Base-by-base conservation (phyloP, 208 protist genomes). In the Tritrichomonas foetus region DNA sequence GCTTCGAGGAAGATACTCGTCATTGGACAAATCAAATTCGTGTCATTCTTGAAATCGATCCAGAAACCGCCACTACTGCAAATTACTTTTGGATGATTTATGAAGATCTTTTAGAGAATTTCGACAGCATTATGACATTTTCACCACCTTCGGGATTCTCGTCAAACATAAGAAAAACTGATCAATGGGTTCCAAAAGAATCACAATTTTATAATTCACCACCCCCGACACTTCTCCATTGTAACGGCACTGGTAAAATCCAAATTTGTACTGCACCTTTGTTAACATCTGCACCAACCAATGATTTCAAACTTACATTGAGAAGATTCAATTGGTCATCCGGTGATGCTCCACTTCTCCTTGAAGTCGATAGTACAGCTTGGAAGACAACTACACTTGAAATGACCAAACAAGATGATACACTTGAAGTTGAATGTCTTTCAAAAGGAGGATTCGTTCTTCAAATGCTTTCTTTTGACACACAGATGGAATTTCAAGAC, bases 11-110 rank as follows among this genome's bases (percentile, higher is more conserved):
- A 84, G 74, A 84, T 20, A 84, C 74, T 84, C 20, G 36, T 1
- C 74, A 84, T 84, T 84, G 74, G 74, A 84, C 74, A 3, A 84
- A 84, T 84, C 36, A 84, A 44, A 84, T 84, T n/a, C 33, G 74
- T 11, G 36, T 84, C 33, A 30, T 84, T n/a, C 74, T 84, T 84
- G 74, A 84, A 84, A 84, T 53, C 8, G 74, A 84, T 30, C 74
- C 74, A 1, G 74, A 84, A 84, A 84, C 74, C 22, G 74, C 36
- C 22, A 44, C 36, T 33, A 84, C 74, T 33, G 36, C 74, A 22
- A n/a, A 44, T n/a, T 84, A 39, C 44, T 84, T 84, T 25, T 84
- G 74, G 74, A 84, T 84, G 74, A 53, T 84, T 53, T 25, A 33
- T 84, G 74, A 84, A 33, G 74, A 84, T 84, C 16, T 84, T 53